These are phyloP conservation scores for Camellia sinensis DNA, from an alignment of 148 eudicot genomes.

Conservation along the genomic window DNA sequence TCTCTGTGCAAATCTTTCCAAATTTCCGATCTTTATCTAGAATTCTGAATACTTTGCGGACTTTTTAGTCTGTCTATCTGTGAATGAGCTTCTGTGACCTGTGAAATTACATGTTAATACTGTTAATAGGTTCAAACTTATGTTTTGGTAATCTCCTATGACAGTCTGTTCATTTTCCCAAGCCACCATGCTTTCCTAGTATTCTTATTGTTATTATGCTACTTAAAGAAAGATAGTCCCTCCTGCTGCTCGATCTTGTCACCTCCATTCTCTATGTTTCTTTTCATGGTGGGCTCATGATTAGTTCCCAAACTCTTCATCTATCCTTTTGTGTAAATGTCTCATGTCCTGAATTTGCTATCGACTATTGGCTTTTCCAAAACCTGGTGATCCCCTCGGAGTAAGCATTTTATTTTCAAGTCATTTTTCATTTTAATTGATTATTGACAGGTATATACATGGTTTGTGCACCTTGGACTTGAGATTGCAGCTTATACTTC, in stretches of 20 bases:
- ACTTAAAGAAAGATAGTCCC: neutral
- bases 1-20: neutral
- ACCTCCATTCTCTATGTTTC: neutral
- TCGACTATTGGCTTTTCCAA: neutral
- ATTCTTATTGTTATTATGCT: neutral
- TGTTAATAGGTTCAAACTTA: neutral
- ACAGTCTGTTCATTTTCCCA: neutral
- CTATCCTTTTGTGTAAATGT: neutral
- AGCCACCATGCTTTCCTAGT: neutral
- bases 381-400: neutral
- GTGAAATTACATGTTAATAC: neutral
- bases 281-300: slow-evolving; percentile 11
- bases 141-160: neutral
- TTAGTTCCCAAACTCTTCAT: neutral
- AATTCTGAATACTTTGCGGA: neutral
- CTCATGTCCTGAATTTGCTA: slow-evolving; percentile 8
- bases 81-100: neutral
- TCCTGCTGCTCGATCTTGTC: neutral
- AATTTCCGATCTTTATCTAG: neutral
- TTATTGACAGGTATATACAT: slow-evolving; percentile 37
- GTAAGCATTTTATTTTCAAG: slow-evolving; percentile 11
- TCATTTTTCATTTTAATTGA: slow-evolving; percentile 20
- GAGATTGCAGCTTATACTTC: slow-evolving; percentile 92
- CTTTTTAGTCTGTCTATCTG: neutral
- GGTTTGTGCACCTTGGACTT: slow-evolving; percentile 40